Conservation (phyloP, 768 basidiomycete genomes). For the Russula ochroleuca region DNA sequence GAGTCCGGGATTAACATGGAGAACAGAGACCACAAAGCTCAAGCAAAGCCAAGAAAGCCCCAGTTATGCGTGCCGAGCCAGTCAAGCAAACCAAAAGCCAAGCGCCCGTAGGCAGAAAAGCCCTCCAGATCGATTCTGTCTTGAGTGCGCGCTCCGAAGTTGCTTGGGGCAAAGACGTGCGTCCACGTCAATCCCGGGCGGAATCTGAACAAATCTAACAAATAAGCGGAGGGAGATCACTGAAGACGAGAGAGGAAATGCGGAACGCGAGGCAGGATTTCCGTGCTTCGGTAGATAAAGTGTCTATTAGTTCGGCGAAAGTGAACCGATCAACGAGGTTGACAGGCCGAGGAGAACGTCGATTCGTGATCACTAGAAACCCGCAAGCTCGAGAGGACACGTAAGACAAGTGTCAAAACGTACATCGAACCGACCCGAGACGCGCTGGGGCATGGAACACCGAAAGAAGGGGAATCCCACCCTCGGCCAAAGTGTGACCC, state of each 20-base stretch:
- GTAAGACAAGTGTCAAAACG: neutral
- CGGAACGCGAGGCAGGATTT: neutral
- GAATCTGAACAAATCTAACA: neutral
- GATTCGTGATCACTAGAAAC: neutral
- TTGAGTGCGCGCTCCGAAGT: constrained; percentile 15
- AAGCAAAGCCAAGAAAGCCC: constrained; percentile 1
- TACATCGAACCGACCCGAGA: neutral
- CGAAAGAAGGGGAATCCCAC: neutral
- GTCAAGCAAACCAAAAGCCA: constrained; percentile 1
- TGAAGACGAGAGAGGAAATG: too few relatives aligned
- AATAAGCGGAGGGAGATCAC: constrained; percentile 1
- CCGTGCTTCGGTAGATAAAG: neutral
- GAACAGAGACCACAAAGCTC: neutral
- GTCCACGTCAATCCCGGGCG: constrained; percentile 9
- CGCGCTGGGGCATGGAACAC: constrained; percentile 2
- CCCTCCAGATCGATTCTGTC: constrained; percentile 8
- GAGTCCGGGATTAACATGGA: neutral
- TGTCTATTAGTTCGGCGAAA: neutral
- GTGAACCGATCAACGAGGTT: neutral
- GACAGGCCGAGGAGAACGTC: neutral
- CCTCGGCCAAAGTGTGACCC: constrained; percentile 5
- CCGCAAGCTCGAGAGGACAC: neutral
- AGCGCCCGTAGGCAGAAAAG: constrained; percentile 14
- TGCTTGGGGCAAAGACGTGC: constrained; percentile 14
- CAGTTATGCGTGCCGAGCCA: neutral